Evolutionary conservation across 1,139 yeast genomes (phyloP).

Genomic region (Candida anutae): DNA sequence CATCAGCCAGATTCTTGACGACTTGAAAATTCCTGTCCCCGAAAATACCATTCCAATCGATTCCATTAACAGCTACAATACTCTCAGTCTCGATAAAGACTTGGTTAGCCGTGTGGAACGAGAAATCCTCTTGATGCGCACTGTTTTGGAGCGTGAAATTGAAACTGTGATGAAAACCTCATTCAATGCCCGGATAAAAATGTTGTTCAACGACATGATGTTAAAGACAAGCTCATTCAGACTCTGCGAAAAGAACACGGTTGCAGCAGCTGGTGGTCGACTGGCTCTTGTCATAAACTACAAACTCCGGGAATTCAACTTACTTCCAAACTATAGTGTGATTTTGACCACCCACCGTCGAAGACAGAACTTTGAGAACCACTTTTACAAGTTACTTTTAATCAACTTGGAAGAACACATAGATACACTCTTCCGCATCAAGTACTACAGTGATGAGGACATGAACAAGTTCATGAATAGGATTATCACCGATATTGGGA

Average conservation of each 20-base stretch:
- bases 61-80: constrained; percentile 21
- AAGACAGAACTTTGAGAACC: constrained; percentile 20
- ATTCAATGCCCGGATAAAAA: constrained; percentile 12
- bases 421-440: constrained; percentile 29
- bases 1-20: constrained; percentile 8
- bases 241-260: constrained; percentile 18
- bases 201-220: constrained; percentile 18
- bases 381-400: constrained; percentile 30
- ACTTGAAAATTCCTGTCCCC: constrained; percentile 20
- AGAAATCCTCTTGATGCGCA: constrained; percentile 21
- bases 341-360: constrained; percentile 20
- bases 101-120: constrained; percentile 19
- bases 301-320: constrained; percentile 24
- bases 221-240: constrained; percentile 22
- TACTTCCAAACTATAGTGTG: constrained; percentile 29
- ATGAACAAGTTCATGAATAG: constrained; percentile 19
- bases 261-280: constrained; percentile 7
- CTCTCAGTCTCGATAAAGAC: constrained; percentile 19
- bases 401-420: constrained; percentile 34
- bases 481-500: constrained; percentile 18
- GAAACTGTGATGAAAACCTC: constrained; percentile 18
- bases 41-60: constrained; percentile 22
- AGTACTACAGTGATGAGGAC: constrained; percentile 22
- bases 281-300: constrained; percentile 18
- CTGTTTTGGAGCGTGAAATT: constrained; percentile 24